Evolutionary conservation across 2,329 filamentous ascomycete genomes (phyloP).

Genomic region (Cladorrhinum sp.): DNA sequence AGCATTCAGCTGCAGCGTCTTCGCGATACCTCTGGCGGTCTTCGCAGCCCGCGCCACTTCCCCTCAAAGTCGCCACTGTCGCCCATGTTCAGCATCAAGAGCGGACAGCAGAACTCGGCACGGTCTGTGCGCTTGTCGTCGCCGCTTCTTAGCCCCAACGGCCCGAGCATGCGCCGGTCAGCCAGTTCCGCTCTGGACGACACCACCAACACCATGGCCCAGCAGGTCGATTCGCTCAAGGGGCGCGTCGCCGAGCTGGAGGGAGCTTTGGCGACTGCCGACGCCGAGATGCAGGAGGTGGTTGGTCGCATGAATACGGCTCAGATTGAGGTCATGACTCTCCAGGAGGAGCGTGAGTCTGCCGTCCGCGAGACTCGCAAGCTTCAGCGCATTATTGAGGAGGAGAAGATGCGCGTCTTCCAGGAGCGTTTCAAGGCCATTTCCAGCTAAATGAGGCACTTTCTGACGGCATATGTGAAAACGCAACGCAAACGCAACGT

Average conservation of each 20-base stretch:
- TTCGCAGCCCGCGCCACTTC: slow-evolving; percentile 46
- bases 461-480: background rate
- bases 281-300: slow-evolving; percentile 79
- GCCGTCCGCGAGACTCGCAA: slow-evolving; percentile 68
- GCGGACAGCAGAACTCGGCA: slow-evolving; percentile 25
- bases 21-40: slow-evolving; percentile 44
- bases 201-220: slow-evolving; percentile 52
- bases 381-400: slow-evolving; percentile 64
- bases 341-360: slow-evolving; percentile 73
- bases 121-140: slow-evolving; percentile 52
- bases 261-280: slow-evolving; percentile 70
- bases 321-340: slow-evolving; percentile 76
- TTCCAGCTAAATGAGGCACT: slow-evolving; percentile 13
- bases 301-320: slow-evolving; percentile 77
- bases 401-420: slow-evolving; percentile 58
- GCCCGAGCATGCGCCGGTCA: slow-evolving; percentile 36
- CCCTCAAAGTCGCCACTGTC: slow-evolving; percentile 60
- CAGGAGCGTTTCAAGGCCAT: slow-evolving; percentile 38
- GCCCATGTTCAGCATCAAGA: slow-evolving; percentile 53
- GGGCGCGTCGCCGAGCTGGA: slow-evolving; percentile 81
- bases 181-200: slow-evolving; percentile 35
- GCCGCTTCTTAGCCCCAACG: slow-evolving; percentile 16
- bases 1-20: slow-evolving; percentile 74
- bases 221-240: slow-evolving; percentile 69
- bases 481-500: background rate